These are phyloP conservation scores for Lasiosphaeris hirsuta DNA, from an alignment of 495 filamentous ascomycete species.

Conservation along the genomic window DNA sequence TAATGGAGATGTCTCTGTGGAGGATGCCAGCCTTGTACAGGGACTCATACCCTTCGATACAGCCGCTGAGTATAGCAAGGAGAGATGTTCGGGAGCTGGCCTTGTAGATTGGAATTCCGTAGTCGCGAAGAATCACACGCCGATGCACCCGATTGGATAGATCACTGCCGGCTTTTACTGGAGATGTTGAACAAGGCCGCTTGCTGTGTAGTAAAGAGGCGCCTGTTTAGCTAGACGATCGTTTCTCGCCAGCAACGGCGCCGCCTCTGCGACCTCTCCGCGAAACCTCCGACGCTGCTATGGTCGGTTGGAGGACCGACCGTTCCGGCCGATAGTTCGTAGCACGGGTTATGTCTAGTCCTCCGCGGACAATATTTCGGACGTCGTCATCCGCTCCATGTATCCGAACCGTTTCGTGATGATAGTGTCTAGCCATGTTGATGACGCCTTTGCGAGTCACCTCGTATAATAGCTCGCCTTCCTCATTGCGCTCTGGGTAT, in stretches of 20 bases:
- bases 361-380: slow-evolving; percentile 30
- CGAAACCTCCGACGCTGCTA: neutral
- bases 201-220: slow-evolving; percentile 10
- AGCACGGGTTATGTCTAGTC: slow-evolving; percentile 35
- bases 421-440: slow-evolving; percentile 42
- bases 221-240: slow-evolving; percentile 31
- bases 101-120: neutral
- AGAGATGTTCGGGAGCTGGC: slow-evolving; percentile 17
- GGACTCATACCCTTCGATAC: slow-evolving; percentile 22
- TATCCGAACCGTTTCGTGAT: slow-evolving; percentile 44
- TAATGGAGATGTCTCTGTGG: slow-evolving; percentile 34
- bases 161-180: neutral
- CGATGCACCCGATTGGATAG: slow-evolving; percentile 1
- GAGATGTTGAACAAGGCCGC: neutral
- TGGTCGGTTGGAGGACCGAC: slow-evolving; percentile 18
- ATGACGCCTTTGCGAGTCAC: slow-evolving; percentile 36
- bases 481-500: slow-evolving; percentile 42
- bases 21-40: slow-evolving; percentile 17
- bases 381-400: slow-evolving; percentile 35
- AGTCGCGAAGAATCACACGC: neutral
- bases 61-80: slow-evolving; percentile 36
- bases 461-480: slow-evolving; percentile 39
- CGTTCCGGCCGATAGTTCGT: slow-evolving; percentile 30
- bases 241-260: slow-evolving; percentile 31
- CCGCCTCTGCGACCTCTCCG: slow-evolving; percentile 22